Evolutionary conservation across 2,329 filamentous ascomycete genomes (phyloP).

Genomic region (Sarocladium kiliense): DNA sequence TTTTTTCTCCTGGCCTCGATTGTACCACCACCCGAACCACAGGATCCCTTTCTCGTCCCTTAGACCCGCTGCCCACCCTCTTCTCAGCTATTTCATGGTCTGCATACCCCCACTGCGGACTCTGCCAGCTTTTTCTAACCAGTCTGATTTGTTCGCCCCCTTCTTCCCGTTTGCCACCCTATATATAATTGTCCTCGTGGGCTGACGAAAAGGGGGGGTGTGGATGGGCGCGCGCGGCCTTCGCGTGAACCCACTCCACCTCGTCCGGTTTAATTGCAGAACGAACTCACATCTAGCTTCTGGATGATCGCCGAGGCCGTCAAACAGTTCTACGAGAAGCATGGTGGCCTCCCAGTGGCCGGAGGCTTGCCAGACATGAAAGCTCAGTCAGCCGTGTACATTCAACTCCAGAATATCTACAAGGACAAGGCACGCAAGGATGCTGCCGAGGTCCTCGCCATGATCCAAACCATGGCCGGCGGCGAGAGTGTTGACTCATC

Average conservation of each 20-base stretch:
- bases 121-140: background rate
- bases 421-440: conserved; percentile 81
- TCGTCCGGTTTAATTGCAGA: conserved; percentile 18
- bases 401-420: conserved; percentile 88
- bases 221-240: background rate
- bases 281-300: conserved; percentile 58
- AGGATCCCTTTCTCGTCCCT: background rate
- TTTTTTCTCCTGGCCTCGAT: background rate
- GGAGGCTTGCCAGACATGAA: conserved; percentile 97
- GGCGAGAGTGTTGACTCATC: conserved; percentile 55
- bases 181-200: conserved; percentile 7
- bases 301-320: conserved; percentile 86
- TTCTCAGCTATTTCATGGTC: background rate
- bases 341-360: conserved; percentile 73
- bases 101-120: conserved; percentile 12
- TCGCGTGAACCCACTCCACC: background rate
- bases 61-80: background rate
- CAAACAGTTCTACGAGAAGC: conserved; percentile 66
- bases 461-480: conserved; percentile 47
- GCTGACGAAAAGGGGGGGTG: conserved; percentile 4
- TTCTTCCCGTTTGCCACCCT: conserved; percentile 15
- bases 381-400: conserved; percentile 83
- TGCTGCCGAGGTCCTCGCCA: conserved; percentile 64
- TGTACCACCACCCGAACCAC: too few relatives aligned
- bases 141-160: conserved; percentile 4